Evolutionary conservation across 257 asterid species (phyloP).

Genomic region (Solanum bukasovii): DNA sequence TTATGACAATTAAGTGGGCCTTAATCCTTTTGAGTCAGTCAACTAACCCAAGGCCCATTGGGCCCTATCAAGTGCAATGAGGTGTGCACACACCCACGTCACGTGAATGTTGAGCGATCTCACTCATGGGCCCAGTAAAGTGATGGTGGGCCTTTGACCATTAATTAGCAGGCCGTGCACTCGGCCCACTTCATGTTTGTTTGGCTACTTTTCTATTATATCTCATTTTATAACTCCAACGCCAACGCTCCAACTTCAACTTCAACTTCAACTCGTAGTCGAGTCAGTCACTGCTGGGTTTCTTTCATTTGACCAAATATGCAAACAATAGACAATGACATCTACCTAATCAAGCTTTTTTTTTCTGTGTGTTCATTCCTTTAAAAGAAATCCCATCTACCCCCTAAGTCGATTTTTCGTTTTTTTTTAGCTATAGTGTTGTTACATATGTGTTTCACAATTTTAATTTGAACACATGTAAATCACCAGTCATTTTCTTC

Average conservation of each 20-base stretch:
- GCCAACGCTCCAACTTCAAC: neutral
- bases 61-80: slow-evolving; percentile 7
- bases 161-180: slow-evolving; percentile 33
- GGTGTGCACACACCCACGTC: slow-evolving; percentile 42
- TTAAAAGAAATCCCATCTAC: neutral
- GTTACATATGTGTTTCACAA: neutral
- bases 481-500: neutral
- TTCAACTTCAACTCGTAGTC: neutral
- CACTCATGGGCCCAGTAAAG: neutral
- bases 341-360: neutral
- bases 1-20: neutral
- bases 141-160: slow-evolving; percentile 34
- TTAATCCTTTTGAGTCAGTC: neutral
- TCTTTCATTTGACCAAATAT: neutral
- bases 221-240: slow-evolving; percentile 1
- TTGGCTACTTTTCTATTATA: slow-evolving; percentile 8
- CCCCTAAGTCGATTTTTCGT: neutral
- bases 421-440: neutral
- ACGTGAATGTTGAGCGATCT: slow-evolving; percentile 5
- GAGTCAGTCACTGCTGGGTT: neutral
- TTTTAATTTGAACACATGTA: neutral
- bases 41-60: neutral
- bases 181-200: slow-evolving; percentile 31
- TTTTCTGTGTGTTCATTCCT: neutral
- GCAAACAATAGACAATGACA: neutral